Conservation (phyloP, 345 rosid species). For the Trapa incisa region DNA sequence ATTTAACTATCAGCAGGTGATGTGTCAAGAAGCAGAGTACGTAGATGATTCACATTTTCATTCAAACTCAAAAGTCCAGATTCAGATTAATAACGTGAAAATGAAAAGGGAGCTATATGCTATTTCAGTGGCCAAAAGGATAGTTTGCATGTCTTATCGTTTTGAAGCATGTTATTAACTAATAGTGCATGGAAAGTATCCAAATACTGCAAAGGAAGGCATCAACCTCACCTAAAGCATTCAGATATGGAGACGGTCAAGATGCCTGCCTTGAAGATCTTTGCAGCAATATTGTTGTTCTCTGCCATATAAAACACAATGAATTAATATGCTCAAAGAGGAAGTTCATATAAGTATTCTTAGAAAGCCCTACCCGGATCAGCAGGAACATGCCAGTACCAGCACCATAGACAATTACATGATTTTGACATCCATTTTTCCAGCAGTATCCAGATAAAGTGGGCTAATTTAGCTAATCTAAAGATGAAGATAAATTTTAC, state of each 20-base stretch:
- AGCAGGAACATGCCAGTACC: constrained; percentile 77
- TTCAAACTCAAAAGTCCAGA: too few species aligned
- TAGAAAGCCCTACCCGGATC: constrained; percentile 44
- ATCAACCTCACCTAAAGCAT: constrained; percentile 81
- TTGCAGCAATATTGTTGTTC: constrained; percentile 68
- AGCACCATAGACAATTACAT: constrained; percentile 68
- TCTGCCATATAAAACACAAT: constrained; percentile 27
- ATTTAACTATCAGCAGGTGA: background rate
- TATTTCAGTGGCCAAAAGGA: background rate
- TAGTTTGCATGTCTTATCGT: background rate
- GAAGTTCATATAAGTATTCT: background rate
- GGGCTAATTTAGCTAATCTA: too few species aligned
- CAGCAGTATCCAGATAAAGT: constrained; percentile 18
- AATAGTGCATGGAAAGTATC: background rate
- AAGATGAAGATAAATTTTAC: too few species aligned
- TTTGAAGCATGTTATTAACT: background rate
- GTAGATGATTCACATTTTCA: too few species aligned
- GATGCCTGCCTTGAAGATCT: constrained; percentile 68
- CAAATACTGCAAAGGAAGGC: background rate
- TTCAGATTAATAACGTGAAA: background rate
- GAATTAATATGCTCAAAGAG: background rate
- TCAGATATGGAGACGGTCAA: constrained; percentile 94
- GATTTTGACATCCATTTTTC: constrained; percentile 54
- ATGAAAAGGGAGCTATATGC: background rate
- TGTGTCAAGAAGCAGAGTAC: too few species aligned